Percentiles rank a stretch among this genome's conserved stretches.
Conservation (phyloP, 2,329 filamentous ascomycete species). For the Ustilaginoidea virens region DNA sequence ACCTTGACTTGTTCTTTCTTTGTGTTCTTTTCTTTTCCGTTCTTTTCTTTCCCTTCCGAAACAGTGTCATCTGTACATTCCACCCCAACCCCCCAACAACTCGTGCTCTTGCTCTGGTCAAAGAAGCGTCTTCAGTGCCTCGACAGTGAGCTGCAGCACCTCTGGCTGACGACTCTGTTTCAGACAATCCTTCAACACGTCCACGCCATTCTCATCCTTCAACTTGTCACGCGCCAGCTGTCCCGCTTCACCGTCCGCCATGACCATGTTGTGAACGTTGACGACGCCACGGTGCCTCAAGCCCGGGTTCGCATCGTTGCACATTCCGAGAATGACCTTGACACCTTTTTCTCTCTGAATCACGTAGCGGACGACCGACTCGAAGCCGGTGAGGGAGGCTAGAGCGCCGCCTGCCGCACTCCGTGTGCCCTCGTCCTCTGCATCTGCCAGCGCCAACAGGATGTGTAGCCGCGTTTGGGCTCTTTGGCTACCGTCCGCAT, state of each 20-base stretch:
- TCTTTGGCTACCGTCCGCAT: slow-evolving; percentile 49
- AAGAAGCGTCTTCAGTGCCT: slow-evolving; percentile 55
- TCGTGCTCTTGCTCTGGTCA: slow-evolving; percentile 13
- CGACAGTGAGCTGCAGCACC: slow-evolving; percentile 55
- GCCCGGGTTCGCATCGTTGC: slow-evolving; percentile 55
- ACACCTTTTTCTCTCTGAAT: slow-evolving; percentile 57
- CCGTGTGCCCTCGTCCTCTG: slow-evolving; percentile 65
- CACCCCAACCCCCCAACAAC: background rate
- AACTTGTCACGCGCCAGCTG: slow-evolving; percentile 43
- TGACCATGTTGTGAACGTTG: slow-evolving; percentile 56
- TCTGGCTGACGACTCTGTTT: slow-evolving; percentile 53
- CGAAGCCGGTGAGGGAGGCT: slow-evolving; percentile 68
- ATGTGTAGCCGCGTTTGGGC: slow-evolving; percentile 67
- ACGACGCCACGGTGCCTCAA: slow-evolving; percentile 61
- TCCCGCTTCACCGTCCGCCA: slow-evolving; percentile 50
- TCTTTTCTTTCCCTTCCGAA: no score
- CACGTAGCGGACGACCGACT: slow-evolving; percentile 56
- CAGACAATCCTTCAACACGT: slow-evolving; percentile 53
- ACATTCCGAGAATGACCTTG: slow-evolving; percentile 65
- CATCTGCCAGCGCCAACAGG: slow-evolving; percentile 73
- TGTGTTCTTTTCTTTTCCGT: no score
- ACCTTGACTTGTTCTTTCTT: no score
- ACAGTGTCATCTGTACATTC: no score
- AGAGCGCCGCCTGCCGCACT: slow-evolving; percentile 78
- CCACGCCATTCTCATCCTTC: slow-evolving; percentile 45